Conservation (phyloP, 2,329 filamentous ascomycete genomes). For the Fusarium cicatricum region DNA sequence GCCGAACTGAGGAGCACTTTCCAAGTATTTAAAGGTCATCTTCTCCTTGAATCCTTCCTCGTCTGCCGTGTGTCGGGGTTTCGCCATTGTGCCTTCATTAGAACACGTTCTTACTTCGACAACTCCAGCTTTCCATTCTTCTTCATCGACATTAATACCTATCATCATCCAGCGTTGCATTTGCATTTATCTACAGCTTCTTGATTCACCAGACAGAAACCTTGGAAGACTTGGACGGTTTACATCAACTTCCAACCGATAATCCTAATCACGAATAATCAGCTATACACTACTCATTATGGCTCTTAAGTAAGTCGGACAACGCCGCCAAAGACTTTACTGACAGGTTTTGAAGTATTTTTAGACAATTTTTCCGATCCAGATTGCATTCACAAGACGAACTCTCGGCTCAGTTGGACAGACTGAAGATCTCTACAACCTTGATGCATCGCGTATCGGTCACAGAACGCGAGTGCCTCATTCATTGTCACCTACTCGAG, state of each 20-base stretch:
- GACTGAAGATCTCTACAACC: neutral
- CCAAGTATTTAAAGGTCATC: too few species aligned
- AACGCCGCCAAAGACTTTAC: neutral
- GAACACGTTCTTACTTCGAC: too few species aligned
- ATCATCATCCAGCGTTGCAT: too few species aligned
- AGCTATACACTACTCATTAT: neutral
- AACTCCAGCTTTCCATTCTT: too few species aligned
- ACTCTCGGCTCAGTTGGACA: neutral
- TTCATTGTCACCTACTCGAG: conserved; percentile 24
- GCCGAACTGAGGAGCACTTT: too few species aligned
- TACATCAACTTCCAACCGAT: neutral
- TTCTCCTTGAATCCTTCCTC: too few species aligned
- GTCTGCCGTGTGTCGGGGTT: too few species aligned
- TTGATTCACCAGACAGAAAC: too few species aligned
- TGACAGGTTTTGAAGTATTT: neutral
- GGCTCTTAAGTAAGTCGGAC: conserved; percentile 1
- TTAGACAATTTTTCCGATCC: conserved; percentile 4
- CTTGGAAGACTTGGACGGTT: too few species aligned
- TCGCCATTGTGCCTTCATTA: too few species aligned
- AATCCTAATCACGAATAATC: neutral
- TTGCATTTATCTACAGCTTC: too few species aligned
- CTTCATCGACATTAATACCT: too few species aligned
- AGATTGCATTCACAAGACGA: neutral
- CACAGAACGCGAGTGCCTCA: conserved; percentile 3
- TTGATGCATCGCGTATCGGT: conserved; percentile 1